Conservation (phyloP, 306 rosid species). For the Pterocarpus santalinus region DNA sequence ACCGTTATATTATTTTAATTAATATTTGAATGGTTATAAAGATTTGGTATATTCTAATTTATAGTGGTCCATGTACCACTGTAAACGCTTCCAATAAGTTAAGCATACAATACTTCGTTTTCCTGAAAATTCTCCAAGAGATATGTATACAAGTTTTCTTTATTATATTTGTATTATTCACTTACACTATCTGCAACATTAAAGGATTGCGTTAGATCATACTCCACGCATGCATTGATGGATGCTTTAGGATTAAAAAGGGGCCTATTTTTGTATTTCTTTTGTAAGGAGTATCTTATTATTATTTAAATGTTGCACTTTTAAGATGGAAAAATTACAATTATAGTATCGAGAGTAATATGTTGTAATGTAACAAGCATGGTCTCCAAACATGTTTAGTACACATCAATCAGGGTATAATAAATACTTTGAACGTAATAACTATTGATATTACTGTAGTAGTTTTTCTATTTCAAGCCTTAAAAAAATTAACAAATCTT, state of each 20-base stretch:
- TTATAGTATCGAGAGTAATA: neutral
- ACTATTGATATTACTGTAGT: too few species aligned
- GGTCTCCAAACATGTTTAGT: neutral
- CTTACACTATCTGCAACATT: neutral
- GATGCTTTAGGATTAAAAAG: neutral
- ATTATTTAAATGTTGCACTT: neutral
- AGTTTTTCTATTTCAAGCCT: too few species aligned
- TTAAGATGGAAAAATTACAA: neutral
- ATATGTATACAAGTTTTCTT: neutral
- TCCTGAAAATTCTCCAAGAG: neutral
- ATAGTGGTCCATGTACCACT: too few species aligned
- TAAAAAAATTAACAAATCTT: neutral
- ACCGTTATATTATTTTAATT: too few species aligned
- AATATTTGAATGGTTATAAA: too few species aligned
- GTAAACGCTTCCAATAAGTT: too few species aligned
- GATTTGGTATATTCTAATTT: too few species aligned
- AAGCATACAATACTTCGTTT: neutral
- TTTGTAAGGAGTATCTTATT: neutral
- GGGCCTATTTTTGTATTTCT: neutral
- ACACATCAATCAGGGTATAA: too few species aligned
- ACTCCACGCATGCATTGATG: neutral
- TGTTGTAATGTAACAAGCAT: neutral
- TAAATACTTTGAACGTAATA: too few species aligned
- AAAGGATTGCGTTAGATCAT: neutral
- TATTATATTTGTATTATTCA: neutral